A percentile compares a stretch with the other conserved stretches of the same genome.
phyloP scores from a whole-genome alignment of 352 stramenopile genomes.

The Phytophthora lateralis region DNA sequence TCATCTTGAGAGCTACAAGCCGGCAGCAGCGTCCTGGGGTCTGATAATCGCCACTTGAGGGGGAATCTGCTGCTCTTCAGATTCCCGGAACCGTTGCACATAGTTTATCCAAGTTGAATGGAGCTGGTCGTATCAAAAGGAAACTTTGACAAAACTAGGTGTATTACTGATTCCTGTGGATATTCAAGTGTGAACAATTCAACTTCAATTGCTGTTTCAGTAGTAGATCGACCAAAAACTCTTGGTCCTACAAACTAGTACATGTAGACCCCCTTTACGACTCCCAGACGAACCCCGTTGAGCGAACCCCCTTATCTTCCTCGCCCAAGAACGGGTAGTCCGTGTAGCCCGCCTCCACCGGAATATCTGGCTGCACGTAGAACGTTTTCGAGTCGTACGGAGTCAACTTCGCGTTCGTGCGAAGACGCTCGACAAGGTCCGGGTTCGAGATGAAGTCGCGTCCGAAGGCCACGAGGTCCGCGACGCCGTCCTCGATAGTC shows the following conservation, averaged over 20 bases:
- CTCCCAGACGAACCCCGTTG: constrained; percentile 8
- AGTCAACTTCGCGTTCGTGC: constrained; percentile 36
- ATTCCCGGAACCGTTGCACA: constrained; percentile 1
- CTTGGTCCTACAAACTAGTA: no score
- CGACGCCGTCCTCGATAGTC: constrained; percentile 43
- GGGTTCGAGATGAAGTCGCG: constrained; percentile 43
- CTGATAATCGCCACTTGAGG: background rate
- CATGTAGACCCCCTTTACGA: background rate
- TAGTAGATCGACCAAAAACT: no score
- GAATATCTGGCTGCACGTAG: constrained; percentile 35
- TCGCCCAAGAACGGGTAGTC: constrained; percentile 41
- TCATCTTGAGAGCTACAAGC: constrained; percentile 3
- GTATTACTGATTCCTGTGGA: no score
- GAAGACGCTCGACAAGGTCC: constrained; percentile 65
- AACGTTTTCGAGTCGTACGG: constrained; percentile 47
- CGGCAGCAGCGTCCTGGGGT: background rate
- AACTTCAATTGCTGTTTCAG: background rate
- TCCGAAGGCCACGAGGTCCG: constrained; percentile 63
- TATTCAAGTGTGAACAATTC: background rate
- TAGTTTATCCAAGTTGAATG: constrained; percentile 11
- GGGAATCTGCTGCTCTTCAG: constrained; percentile 4
- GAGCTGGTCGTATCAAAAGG: constrained; percentile 6
- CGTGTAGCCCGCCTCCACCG: constrained; percentile 46
- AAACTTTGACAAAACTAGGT: constrained; percentile 10
- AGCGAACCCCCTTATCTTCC: constrained; percentile 17